Base-by-base conservation (phyloP, 257 asterid species). In the Paraleonurus japonicus region DNA sequence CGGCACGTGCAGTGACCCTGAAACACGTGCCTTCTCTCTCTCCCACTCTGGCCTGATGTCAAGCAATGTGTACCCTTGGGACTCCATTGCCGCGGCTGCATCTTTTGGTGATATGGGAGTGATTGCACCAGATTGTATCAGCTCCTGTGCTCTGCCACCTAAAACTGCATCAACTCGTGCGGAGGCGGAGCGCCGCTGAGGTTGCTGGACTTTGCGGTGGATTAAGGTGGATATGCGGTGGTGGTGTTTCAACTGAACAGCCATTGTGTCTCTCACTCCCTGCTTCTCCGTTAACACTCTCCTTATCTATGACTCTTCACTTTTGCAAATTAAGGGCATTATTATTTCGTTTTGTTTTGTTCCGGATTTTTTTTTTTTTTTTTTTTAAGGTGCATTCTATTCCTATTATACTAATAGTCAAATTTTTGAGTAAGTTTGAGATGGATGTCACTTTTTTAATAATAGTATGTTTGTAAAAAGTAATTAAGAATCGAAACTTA, bases 41-140 rank as follows among this genome's bases (percentile, higher is more conserved):
- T 94, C 97, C 98, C 97, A 91, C 71, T 82, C 73, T 1, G 98
- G 98, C 75, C 97, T 83, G 48, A 94, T 86, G 84, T 94, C 98
- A 10, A 93, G 89, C 80, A 93, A 59, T 53, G 48, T 78, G 86
- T 87, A 91, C 10, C 96, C 97, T 22, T 84, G 87, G 4, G 85
- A 73, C 61, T 80, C 89, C 81, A 87, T 76, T 50, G 86, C 88
- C 2, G 83, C 47, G 79, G 82, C 83, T 59, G 96, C 97, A 65
- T 90, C 97, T 76, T 89, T 91, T 1, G 98, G 90, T 48, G 61
- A 7, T 33, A 93, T 74, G 41, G 98, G 90, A 2, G 80, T 86
- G 30, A 94, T 82, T 0, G 78, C 84, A 48, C 97, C 97, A 0
- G 98, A 90, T 65, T 86, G 87, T 58, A 89, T 81, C 61, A 93